Percentiles rank a stretch among this genome's conserved stretches.
These are phyloP conservation scores for Circinella minor DNA, from an alignment of 371 early-diverging fungal species.

Conservation along the genomic window DNA sequence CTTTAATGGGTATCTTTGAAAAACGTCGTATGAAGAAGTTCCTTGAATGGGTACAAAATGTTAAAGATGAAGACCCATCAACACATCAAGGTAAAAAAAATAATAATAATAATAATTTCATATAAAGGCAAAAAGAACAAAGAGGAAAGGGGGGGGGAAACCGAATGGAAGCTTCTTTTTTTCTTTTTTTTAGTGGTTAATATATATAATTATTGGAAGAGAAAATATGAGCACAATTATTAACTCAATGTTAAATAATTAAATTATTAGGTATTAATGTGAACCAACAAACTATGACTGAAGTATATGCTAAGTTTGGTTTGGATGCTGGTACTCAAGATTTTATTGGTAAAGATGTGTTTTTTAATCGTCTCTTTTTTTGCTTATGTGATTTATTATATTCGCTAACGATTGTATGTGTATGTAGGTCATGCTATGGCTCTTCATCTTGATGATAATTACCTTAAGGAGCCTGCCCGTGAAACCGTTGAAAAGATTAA, in stretches of 20 bases:
- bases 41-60: constrained; percentile 93
- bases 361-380: not conserved
- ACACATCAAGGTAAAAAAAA: constrained; percentile 71
- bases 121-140: too few relatives aligned
- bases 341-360: constrained; percentile 74
- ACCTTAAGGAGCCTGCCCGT: constrained; percentile 85
- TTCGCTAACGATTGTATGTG: not conserved
- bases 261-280: constrained; percentile 65
- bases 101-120: not conserved
- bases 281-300: constrained; percentile 76
- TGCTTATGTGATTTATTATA: not conserved
- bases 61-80: constrained; percentile 78
- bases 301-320: constrained; percentile 92
- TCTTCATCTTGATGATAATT: constrained; percentile 93
- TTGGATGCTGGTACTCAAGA: constrained; percentile 94
- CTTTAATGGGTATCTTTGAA: constrained; percentile 95
- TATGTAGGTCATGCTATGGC: constrained; percentile 93
- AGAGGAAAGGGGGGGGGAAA: too few relatives aligned
- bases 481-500: constrained; percentile 95
- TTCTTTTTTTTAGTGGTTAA: too few relatives aligned
- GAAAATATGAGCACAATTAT: too few relatives aligned
- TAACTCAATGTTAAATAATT: not conserved
- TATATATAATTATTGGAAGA: too few relatives aligned
- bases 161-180: too few relatives aligned
- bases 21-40: constrained; percentile 96